A percentile compares a stretch with the other conserved stretches of the same genome.
phyloP scores from a whole-genome alignment of 164 flowering plant genomes.

The Pachysandra terminalis region DNA sequence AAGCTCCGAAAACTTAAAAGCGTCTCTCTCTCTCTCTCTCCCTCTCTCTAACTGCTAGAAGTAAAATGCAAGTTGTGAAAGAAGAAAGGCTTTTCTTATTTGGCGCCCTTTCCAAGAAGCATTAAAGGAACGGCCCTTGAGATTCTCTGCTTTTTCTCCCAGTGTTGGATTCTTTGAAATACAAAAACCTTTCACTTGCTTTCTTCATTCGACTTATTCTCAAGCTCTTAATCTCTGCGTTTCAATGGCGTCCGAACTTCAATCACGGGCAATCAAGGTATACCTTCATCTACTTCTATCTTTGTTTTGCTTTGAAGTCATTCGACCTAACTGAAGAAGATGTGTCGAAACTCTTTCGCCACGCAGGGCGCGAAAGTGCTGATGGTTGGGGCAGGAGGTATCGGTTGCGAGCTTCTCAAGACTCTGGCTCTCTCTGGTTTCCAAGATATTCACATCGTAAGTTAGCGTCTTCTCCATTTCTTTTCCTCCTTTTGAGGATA shows the following conservation, averaged over 20 bases:
- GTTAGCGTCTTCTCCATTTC: conserved; percentile 8
- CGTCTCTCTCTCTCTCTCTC: no score
- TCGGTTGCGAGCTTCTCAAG: conserved; percentile 96
- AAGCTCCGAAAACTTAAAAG: no score
- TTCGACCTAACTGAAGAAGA: conserved; percentile 4
- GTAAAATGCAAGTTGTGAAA: not conserved
- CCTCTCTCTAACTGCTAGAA: not conserved
- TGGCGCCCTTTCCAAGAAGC: conserved; percentile 22
- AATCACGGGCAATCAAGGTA: conserved; percentile 57
- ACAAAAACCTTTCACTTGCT: not conserved
- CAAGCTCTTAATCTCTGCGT: not conserved
- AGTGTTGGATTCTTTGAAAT: not conserved
- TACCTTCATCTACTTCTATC: not conserved
- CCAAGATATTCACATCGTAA: conserved; percentile 87
- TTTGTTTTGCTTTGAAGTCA: not conserved
- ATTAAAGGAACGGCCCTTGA: conserved; percentile 5
- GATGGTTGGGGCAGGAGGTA: conserved; percentile 99
- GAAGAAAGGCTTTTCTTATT: not conserved
- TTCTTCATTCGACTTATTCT: not conserved
- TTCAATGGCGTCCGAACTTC: conserved; percentile 46
- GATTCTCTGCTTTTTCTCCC: conserved; percentile 1
- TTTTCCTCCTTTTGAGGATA: conserved; percentile 2
- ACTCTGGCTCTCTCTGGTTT: conserved; percentile 96
- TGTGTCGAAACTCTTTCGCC: not conserved
- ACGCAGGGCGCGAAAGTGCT: conserved; percentile 76